phyloP scores from a whole-genome alignment of 192 early-diverging fungal genomes.

The Entrophospora sp. region DNA sequence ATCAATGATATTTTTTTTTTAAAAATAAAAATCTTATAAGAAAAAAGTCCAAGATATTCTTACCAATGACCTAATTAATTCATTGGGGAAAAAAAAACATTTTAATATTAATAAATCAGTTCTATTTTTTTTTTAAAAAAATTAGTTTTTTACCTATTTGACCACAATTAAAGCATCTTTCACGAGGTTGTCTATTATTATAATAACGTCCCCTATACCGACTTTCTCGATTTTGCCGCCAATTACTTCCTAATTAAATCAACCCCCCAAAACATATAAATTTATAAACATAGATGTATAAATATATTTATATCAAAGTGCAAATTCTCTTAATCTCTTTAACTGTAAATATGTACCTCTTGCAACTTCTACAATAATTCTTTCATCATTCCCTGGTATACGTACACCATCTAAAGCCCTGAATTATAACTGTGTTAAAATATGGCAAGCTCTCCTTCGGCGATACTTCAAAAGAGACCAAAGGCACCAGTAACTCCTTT shows the following conservation, averaged over 20 bases:
- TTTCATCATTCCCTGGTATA: constrained; percentile 12
- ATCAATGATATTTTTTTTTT: neutral
- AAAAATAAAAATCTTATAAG: neutral
- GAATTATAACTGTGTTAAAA: constrained; percentile 12
- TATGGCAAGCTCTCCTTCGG: neutral
- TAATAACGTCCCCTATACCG: neutral
- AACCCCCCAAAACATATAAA: too few relatives aligned
- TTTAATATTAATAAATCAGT: neutral
- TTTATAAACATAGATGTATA: neutral
- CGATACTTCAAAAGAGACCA: neutral
- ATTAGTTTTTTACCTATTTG: neutral
- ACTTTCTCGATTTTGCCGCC: neutral
- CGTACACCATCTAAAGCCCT: constrained; percentile 5
- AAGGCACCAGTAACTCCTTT: neutral
- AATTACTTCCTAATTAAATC: constrained; percentile 5
- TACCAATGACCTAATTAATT: neutral
- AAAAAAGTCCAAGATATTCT: neutral
- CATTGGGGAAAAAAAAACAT: neutral
- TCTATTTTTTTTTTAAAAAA: neutral
- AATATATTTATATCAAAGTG: neutral
- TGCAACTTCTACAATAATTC: constrained; percentile 7
- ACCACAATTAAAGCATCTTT: constrained; percentile 15
- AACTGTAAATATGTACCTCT: neutral
- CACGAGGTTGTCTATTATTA: neutral
- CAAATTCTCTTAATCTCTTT: neutral